Evolutionary conservation across 352 stramenopile species (phyloP).

Genomic region (Phytophthora quininea): DNA sequence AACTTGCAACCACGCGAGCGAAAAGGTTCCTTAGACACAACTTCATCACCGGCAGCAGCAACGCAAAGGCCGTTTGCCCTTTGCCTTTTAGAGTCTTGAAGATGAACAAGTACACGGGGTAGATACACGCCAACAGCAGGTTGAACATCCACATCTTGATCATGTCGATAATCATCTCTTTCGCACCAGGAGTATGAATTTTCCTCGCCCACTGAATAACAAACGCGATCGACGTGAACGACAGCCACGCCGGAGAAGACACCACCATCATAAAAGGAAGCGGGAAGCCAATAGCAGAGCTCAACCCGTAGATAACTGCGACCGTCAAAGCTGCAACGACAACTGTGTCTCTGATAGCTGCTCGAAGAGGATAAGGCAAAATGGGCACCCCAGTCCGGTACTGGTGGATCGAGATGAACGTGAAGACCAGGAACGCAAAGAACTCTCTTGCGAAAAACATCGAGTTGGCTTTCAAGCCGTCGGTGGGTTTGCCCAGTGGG

Average conservation of each 20-base stretch:
- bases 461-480: too few relatives aligned
- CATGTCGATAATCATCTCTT: slow-evolving; percentile 3
- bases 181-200: slow-evolving; percentile 2
- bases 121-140: slow-evolving; percentile 7
- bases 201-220: slow-evolving; percentile 13
- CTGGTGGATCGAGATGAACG: slow-evolving; percentile 4
- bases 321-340: neutral
- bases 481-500: too few relatives aligned
- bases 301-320: slow-evolving; percentile 2
- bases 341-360: slow-evolving; percentile 3
- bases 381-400: slow-evolving; percentile 7
- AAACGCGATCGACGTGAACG: slow-evolving; percentile 2
- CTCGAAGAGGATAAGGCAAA: neutral
- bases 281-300: slow-evolving; percentile 6
- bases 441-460: slow-evolving; percentile 5
- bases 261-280: slow-evolving; percentile 21
- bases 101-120: slow-evolving; percentile 18
- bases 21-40: slow-evolving; percentile 18
- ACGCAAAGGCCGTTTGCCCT: slow-evolving; percentile 10
- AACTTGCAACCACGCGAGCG: slow-evolving; percentile 1
- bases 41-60: slow-evolving; percentile 17
- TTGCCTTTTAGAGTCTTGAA: slow-evolving; percentile 5
- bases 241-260: slow-evolving; percentile 1
- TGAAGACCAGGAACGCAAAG: slow-evolving; percentile 8
- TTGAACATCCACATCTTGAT: slow-evolving; percentile 23